Conservation (phyloP, 352 stramenopile species). For the Globisporangium iwayamae region DNA sequence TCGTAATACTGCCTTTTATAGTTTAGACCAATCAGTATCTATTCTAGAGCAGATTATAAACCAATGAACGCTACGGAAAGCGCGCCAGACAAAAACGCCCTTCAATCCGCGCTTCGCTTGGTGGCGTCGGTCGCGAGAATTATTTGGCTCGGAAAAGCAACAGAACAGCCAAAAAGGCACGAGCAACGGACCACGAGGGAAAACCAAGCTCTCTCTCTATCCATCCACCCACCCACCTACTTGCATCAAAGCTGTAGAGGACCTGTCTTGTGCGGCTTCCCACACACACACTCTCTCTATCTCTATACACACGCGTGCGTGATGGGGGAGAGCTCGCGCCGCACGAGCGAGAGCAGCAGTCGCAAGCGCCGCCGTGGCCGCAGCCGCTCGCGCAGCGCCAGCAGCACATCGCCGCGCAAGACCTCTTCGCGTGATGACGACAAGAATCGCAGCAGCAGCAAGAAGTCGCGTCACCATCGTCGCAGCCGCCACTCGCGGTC, state of each 20-base stretch:
- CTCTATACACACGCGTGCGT: not conserved
- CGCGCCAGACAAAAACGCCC: conserved; percentile 1
- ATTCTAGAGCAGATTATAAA: too few species aligned
- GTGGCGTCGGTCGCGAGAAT: not conserved
- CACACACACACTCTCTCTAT: not conserved
- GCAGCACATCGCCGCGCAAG: conserved; percentile 11
- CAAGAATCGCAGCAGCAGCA: not conserved
- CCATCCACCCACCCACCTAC: not conserved
- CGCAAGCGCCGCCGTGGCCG: conserved; percentile 33
- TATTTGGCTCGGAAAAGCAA: conserved; percentile 3
- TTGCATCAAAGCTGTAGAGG: not conserved
- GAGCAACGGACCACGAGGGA: not conserved
- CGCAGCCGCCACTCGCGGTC: conserved; percentile 18
- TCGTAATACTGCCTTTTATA: too few species aligned
- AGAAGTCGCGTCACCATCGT: conserved; percentile 22
- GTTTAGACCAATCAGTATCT: too few species aligned
- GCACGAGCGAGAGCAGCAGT: conserved; percentile 17
- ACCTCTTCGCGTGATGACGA: conserved; percentile 19
- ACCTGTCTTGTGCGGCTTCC: not conserved
- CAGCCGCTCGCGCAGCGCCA: conserved; percentile 17
- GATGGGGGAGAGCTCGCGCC: conserved; percentile 21
- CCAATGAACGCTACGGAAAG: too few species aligned
- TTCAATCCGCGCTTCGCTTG: conserved; percentile 9
- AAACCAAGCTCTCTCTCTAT: not conserved
- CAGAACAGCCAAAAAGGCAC: not conserved